Conservation (phyloP, 192 early-diverging fungal genomes). For the Spizellomyces sp. region DNA sequence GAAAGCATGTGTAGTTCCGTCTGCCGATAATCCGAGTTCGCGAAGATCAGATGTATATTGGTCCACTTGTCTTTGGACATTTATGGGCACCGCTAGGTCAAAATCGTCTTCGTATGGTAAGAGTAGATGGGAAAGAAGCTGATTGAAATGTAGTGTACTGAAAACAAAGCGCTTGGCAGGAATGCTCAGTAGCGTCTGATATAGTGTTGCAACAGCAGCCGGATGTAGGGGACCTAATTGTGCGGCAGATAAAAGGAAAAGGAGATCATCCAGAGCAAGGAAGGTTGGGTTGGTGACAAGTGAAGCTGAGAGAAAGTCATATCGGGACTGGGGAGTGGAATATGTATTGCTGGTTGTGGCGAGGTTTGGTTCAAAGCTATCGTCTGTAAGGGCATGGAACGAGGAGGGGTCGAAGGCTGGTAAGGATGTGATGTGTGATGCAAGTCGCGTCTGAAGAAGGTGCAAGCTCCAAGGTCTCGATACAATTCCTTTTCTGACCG, state of each 20-base stretch:
- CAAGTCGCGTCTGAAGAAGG: too few relatives aligned
- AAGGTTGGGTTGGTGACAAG: not conserved
- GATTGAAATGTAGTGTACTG: conserved; percentile 17
- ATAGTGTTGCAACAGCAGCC: conserved; percentile 4
- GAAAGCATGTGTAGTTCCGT: conserved; percentile 10
- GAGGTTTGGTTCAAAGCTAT: too few relatives aligned
- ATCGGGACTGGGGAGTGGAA: too few relatives aligned
- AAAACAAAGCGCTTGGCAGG: conserved; percentile 20
- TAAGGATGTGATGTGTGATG: too few relatives aligned
- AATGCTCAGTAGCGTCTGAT: conserved; percentile 5
- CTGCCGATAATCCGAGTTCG: not conserved
- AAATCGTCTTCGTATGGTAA: not conserved
- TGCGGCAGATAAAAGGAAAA: conserved; percentile 7
- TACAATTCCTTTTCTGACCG: too few relatives aligned
- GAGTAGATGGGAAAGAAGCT: conserved; percentile 11
- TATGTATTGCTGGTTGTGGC: too few relatives aligned
- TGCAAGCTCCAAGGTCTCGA: too few relatives aligned
- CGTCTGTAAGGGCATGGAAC: too few relatives aligned
- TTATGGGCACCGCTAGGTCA: not conserved
- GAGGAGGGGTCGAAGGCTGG: too few relatives aligned
- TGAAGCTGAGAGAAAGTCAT: too few relatives aligned
- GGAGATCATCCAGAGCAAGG: conserved; percentile 9
- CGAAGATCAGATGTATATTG: not conserved
- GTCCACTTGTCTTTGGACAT: not conserved
- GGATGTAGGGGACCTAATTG: not conserved